A percentile compares a stretch with the other conserved stretches of the same genome.
Conservation (phyloP, 2,329 filamentous ascomycete species). For the Diaporthe amygdali region DNA sequence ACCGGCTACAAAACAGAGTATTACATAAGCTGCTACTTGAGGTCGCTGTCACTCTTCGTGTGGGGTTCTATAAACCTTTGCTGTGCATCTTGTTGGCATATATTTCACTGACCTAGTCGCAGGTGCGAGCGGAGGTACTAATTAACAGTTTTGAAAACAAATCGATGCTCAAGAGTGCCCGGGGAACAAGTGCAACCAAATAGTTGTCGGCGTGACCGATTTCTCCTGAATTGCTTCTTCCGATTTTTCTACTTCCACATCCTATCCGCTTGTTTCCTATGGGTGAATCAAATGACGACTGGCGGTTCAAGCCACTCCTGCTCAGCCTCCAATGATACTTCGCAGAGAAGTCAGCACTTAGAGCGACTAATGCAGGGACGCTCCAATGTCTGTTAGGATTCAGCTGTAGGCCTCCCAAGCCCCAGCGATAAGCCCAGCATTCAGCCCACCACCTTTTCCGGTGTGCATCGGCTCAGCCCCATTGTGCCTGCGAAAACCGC, state of each 20-base stretch:
- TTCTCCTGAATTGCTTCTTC: neutral
- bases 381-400: neutral
- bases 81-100: neutral
- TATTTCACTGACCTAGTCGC: neutral
- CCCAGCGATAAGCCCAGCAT: neutral
- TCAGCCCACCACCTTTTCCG: neutral
- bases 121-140: neutral
- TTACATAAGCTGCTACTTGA: too few relatives aligned
- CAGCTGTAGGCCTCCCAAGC: neutral
- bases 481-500: neutral
- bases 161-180: neutral
- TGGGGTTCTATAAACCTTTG: too few relatives aligned
- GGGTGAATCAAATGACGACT: neutral
- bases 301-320: neutral
- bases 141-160: neutral
- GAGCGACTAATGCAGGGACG: slow-evolving; percentile 8
- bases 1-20: too few relatives aligned
- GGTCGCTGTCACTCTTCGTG: too few relatives aligned
- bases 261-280: too few relatives aligned
- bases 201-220: neutral
- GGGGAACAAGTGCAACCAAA: neutral
- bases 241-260: neutral
- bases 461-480: neutral
- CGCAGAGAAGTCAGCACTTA: neutral
- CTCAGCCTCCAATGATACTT: neutral